These are phyloP conservation scores for Chrysanthemum lavandulifolium DNA, from an alignment of 129 eudicot genomes.

Conservation along the genomic window DNA sequence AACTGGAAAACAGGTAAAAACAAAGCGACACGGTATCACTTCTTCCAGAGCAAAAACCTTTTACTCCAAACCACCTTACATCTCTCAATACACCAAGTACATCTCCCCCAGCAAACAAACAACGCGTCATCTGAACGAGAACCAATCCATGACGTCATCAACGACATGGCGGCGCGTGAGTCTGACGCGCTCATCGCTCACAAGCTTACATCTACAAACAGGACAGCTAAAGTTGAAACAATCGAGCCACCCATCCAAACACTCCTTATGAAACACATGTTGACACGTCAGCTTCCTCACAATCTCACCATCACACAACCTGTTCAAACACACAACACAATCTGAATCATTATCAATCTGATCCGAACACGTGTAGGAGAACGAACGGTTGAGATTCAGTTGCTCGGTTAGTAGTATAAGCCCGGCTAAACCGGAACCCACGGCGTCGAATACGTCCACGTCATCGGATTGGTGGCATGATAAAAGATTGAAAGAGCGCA, in stretches of 20 bases:
- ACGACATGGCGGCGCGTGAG: constrained; percentile 45
- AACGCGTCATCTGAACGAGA: constrained; percentile 32
- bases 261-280: constrained; percentile 80
- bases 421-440: constrained; percentile 69
- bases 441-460: constrained; percentile 40
- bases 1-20: constrained; percentile 31
- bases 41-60: constrained; percentile 18
- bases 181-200: constrained; percentile 50
- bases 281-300: constrained; percentile 68
- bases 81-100: not conserved
- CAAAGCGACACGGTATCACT: not conserved
- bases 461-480: constrained; percentile 27
- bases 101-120: not conserved
- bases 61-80: constrained; percentile 21
- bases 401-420: constrained; percentile 58
- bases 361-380: constrained; percentile 32
- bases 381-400: constrained; percentile 50
- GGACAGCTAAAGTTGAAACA: constrained; percentile 72
- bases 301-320: constrained; percentile 51
- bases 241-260: constrained; percentile 84
- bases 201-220: constrained; percentile 55
- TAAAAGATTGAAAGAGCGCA: constrained; percentile 31
- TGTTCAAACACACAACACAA: constrained; percentile 76
- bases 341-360: constrained; percentile 17
- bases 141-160: constrained; percentile 51